Evolutionary conservation across 1,139 yeast species (phyloP), one percentile per base, ranked within the genome.

Genomic region (Diutina pseudorugosa): DNA sequence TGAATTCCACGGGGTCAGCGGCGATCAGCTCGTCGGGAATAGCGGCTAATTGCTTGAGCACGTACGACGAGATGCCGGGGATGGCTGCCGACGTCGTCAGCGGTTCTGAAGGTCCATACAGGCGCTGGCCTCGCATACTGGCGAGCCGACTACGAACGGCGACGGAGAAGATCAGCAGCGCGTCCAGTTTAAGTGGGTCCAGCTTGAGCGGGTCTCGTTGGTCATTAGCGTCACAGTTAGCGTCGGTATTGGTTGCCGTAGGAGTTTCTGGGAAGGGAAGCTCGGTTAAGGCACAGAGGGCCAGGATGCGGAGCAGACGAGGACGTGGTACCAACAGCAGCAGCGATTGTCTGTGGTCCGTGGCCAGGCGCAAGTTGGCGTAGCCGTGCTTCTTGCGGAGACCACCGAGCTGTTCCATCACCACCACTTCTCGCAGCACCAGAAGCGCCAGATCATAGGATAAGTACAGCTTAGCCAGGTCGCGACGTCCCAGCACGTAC

Each of bases 11-110:
- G 0, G 96, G 96, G 56, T 71, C 69, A 50, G 64, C 66, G 43
- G 75, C 79, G 50, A 77, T 71, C 0, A 83, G 72, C 55, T 84
- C 91, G 62, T 89, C 96, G 0, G 96, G 91, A 51, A 89, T 82
- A 2, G 85, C 84, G 0, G 93, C 91, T 52, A 87, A 72, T 60
- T 83, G 88, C 51, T 82, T 83, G 51, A 85, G 77, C 2, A 82
- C 84, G 52, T 73, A 73, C 53, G 74, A 75, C 54, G 85, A 79
- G 51, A 83, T 78, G 3, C 89, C 90, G 0, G 86, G 85, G 55
- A 79, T 80, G 6, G 70, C 78, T 53, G 65, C 74, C 1, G 77
- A 72, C 52, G 66, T 18, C 23, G 40, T 27, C 49, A 45, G 49
- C 16, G n/a, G 9, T 2, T 9, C 47, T n/a, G 47, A 23, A 11